Evolutionary conservation across 2,329 filamentous ascomycete genomes (phyloP), one percentile per base, ranked within the genome.

Genomic region (Elsinoe arachidis): DNA sequence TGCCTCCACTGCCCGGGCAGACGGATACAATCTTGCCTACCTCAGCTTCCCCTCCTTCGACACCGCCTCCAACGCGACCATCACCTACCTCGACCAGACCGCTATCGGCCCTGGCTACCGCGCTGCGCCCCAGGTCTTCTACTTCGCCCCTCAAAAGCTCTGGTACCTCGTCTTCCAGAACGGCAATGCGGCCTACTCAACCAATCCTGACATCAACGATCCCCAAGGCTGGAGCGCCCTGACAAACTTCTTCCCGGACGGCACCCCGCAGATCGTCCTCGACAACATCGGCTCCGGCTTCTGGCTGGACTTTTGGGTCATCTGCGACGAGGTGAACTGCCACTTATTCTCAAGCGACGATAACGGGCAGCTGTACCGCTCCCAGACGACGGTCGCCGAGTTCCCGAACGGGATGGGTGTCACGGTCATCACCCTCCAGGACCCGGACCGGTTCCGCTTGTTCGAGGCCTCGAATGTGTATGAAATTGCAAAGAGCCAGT

Each of bases 241-340:
- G 1, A 63, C 67, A 54, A 67, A 61, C 12, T 74, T 75, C 61
- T 75, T 70, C 59, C 26, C 26, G 5, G 63, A 58, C 44, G 63
- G 63, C 30, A 67, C 63, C 7, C 72, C 73, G 0, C 55, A 58
- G 7, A 67, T 68, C 39, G 70, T 73, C 55, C 59, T 61, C 2
- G 47, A 67, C 5, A 69, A 70, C 46, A 66, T 72, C 10, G 66
- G 65, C n/a, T 57, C 60, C 5, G 71, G 71, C 6, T 71, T 71
- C 61, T 75, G 72, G 72, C 71, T 74, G 11, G 73, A 74, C 61
- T 73, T 74, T 72, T 73, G 72, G 71, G 68, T 73, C 21, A 72
- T 75, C 52, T 75, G 72, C 64, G 72, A 74, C 61, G 55, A 59
- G 2, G 34, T 53, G 1, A 62, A 66, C 58, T 74, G 71, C 62